Evolutionary conservation across 2,329 filamentous ascomycete genomes (phyloP), one percentile per base, ranked within the genome.

Genomic region (Massarina eburnea): DNA sequence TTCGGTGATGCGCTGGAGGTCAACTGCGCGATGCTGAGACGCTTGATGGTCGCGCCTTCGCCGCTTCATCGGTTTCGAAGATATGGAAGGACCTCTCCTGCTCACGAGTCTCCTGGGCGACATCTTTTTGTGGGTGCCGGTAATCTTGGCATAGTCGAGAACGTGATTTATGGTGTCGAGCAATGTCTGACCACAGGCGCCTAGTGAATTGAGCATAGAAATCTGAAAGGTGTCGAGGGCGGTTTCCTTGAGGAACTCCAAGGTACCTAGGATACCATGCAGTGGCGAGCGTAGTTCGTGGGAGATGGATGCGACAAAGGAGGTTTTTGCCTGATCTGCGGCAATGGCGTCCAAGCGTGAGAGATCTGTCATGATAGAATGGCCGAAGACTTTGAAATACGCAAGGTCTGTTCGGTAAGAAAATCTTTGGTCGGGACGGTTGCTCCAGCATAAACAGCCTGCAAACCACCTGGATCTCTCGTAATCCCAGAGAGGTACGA

Each of bases 331-430:
- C 41, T 67, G 58, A 10, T 61, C 59, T 14, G 62, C 56, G 22
- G 75, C 75, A 27, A 76, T 64, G 0, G 77, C 78, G 46, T 82
- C 77, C 37, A 80, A 49, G 2, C 77, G 71, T 0, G 76, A 73
- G 1, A 84, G 68, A 42, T 85, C 81, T 0, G 78, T 74, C 72
- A 82, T 82, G 14, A 81, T 77, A 1, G 77, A 75, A 42, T 78
- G 76, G 19, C 67, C 62, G 41, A 71, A 71, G 0, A 68, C 54
- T 27, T 62, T 67, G 43, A 70, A 64, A n/a, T 66, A 71, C 1
- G 55, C 41, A 4, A 71, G 47, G 36, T 71, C 67, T 19, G 61
- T 54, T 3, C 54, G 56, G 1, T 55, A 36, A 0, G 61, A 65
- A 3, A 71, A 52, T 9, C 65, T n/a, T 17, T 64, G 59, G 12